Evolutionary conservation across 257 asterid genomes (phyloP).

Genomic region (Solanum chmielewskii): DNA sequence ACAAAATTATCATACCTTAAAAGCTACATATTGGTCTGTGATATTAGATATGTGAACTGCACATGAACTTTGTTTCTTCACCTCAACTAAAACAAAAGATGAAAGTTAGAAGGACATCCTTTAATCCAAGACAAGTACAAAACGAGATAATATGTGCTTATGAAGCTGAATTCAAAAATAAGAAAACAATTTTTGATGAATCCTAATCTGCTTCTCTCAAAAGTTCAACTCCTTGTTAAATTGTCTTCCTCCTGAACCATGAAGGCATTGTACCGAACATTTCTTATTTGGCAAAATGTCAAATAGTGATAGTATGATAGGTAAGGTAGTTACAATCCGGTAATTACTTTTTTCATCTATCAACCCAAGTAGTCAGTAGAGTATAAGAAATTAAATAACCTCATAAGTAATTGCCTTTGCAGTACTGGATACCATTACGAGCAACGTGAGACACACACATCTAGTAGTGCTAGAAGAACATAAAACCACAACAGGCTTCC

Average conservation of each 20-base stretch:
- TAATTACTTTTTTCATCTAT: not conserved
- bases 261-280: not conserved
- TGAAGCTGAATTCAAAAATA: not conserved
- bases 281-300: not conserved
- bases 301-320: not conserved
- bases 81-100: constrained; percentile 49
- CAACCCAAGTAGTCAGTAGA: not conserved
- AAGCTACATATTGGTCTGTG: constrained; percentile 75
- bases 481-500: not conserved
- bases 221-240: not conserved
- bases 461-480: not conserved
- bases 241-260: not conserved
- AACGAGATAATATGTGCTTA: not conserved
- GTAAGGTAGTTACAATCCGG: not conserved
- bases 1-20: constrained; percentile 50
- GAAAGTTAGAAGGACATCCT: constrained; percentile 6
- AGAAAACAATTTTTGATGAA: not conserved
- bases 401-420: not conserved
- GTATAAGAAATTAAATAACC: not conserved
- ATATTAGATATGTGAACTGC: constrained; percentile 52
- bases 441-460: not conserved
- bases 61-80: constrained; percentile 71
- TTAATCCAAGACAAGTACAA: not conserved
- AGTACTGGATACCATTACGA: not conserved
- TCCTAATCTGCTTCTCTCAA: not conserved